phyloP scores from a whole-genome alignment of 2,329 filamentous ascomycete species.

The Tolypocladium tropicale region DNA sequence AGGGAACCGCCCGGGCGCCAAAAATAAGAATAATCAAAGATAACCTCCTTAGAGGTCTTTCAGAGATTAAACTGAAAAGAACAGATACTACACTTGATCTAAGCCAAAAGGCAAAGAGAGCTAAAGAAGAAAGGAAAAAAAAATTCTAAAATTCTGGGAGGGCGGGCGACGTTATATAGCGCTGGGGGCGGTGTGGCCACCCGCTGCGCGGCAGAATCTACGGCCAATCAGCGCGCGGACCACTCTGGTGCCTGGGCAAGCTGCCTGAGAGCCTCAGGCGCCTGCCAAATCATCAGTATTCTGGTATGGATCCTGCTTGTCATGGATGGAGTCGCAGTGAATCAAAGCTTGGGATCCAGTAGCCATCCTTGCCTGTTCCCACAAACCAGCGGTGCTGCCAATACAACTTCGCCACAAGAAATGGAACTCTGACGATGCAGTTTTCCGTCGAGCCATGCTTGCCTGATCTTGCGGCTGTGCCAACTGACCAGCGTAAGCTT shows the following conservation, averaged over 20 bases:
- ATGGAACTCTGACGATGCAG: too few species aligned
- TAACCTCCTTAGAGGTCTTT: slow-evolving; percentile 64
- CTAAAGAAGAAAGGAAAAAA: slow-evolving; percentile 25
- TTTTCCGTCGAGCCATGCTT: neutral
- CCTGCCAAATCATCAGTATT: neutral
- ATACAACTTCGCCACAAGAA: too few species aligned
- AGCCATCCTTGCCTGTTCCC: neutral
- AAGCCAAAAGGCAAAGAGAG: slow-evolving; percentile 53
- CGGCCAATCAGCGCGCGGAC: neutral
- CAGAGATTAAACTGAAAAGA: slow-evolving; percentile 97
- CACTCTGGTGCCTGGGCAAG: neutral
- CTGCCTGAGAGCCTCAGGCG: neutral
- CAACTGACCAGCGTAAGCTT: neutral
- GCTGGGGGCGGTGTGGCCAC: slow-evolving; percentile 3
- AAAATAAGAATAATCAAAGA: slow-evolving; percentile 73
- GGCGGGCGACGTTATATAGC: slow-evolving; percentile 13
- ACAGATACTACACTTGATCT: slow-evolving; percentile 96
- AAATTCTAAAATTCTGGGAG: slow-evolving; percentile 3
- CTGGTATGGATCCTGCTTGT: too few species aligned
- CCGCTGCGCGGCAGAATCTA: slow-evolving; percentile 2
- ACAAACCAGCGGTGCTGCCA: too few species aligned
- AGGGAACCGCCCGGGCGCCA: slow-evolving; percentile 22
- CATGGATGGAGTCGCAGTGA: neutral
- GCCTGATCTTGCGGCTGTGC: neutral
- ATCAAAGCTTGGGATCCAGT: neutral